Conservation (phyloP, 2,329 filamentous ascomycete genomes). For the Cladosporium velox region DNA sequence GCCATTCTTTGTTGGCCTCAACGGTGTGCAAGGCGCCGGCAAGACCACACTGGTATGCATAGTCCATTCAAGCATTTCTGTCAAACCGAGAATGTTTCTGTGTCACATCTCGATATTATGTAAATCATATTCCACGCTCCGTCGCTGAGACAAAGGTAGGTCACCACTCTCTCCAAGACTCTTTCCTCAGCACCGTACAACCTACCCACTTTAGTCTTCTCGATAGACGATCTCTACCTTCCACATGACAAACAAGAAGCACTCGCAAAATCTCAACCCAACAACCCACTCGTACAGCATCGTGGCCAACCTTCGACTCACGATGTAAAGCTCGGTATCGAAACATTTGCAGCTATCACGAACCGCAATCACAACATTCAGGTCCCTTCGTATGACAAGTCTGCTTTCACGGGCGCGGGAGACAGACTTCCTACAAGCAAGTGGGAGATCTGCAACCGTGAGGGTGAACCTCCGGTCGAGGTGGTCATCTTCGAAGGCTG, state of each 20-base stretch:
- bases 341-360: conserved; percentile 64
- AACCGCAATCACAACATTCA: conserved; percentile 52
- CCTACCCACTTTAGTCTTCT: conserved; percentile 69
- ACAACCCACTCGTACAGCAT: conserved; percentile 76
- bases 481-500: conserved; percentile 86
- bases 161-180: conserved; percentile 60
- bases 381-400: conserved; percentile 84
- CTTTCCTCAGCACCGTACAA: conserved; percentile 60
- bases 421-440: conserved; percentile 65
- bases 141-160: conserved; percentile 27
- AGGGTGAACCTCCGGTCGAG: conserved; percentile 50
- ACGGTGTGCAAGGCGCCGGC: conserved; percentile 87
- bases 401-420: conserved; percentile 71
- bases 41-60: conserved; percentile 78
- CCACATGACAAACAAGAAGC: conserved; percentile 66
- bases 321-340: conserved; percentile 65
- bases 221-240: conserved; percentile 89
- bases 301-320: conserved; percentile 84
- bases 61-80: neutral
- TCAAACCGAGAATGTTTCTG: neutral
- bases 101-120: neutral
- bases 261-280: conserved; percentile 64
- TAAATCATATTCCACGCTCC: neutral
- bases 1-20: conserved; percentile 84
- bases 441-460: conserved; percentile 63